Conservation (phyloP, 805 yeast species). For the Candida broadrunensis region DNA sequence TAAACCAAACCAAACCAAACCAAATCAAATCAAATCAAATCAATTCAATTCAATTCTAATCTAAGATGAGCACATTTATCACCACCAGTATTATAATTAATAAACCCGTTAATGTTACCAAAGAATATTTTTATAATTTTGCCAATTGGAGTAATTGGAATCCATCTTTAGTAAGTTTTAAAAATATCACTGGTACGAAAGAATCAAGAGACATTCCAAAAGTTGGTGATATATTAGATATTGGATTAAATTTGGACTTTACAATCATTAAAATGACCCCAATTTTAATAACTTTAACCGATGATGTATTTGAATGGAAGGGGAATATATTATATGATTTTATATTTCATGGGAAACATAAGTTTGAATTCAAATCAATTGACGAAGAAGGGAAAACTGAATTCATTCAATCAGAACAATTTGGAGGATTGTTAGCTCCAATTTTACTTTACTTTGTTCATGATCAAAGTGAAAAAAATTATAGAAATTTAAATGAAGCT, state of each 20-base stretch:
- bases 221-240: constrained; percentile 7
- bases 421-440: constrained; percentile 9
- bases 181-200: constrained; percentile 1
- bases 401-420: constrained; percentile 10
- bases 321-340: constrained; percentile 8
- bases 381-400: constrained; percentile 6
- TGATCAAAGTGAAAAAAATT: constrained; percentile 6
- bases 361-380: constrained; percentile 6
- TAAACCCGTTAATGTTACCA: constrained; percentile 6
- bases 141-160: constrained; percentile 10
- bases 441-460: constrained; percentile 5
- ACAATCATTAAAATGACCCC: constrained; percentile 5
- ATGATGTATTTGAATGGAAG: constrained; percentile 8
- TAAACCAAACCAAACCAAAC: no score
- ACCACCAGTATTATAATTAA: constrained; percentile 9
- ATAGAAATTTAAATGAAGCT: constrained; percentile 8
- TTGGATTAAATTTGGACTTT: constrained; percentile 7
- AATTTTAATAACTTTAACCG: constrained; percentile 1
- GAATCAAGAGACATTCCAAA: background rate
- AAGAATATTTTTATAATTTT: constrained; percentile 7
- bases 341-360: constrained; percentile 9
- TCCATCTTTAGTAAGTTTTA: constrained; percentile 9
- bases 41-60: no score
- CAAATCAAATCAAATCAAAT: no score
- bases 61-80: constrained; percentile 1